Conservation (phyloP, 257 asterid species). For the Solanum sitiens region DNA sequence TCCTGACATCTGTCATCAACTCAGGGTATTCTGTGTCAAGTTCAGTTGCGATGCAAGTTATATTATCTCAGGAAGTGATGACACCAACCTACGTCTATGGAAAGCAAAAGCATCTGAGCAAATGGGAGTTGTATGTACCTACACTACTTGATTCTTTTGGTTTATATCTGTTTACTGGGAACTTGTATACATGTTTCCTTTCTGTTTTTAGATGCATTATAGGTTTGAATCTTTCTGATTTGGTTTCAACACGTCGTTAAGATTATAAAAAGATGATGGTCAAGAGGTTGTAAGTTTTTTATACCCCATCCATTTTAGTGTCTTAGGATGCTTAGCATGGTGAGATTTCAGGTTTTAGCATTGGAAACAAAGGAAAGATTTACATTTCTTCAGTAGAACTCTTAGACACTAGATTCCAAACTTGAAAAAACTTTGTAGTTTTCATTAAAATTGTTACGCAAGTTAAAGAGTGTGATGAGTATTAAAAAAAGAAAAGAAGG, state of each 20-base stretch:
- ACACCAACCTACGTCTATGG: constrained; percentile 93
- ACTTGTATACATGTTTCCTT: background rate
- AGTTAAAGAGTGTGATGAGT: background rate
- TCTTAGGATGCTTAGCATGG: background rate
- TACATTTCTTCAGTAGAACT: background rate
- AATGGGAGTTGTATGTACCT: constrained; percentile 75
- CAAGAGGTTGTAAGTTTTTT: background rate
- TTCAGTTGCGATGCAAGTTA: constrained; percentile 83
- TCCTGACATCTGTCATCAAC: constrained; percentile 13
- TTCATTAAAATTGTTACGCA: background rate
- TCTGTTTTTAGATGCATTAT: background rate
- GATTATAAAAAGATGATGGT: background rate
- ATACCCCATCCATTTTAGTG: background rate
- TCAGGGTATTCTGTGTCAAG: constrained; percentile 92
- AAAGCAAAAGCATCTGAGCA: constrained; percentile 97
- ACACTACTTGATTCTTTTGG: background rate
- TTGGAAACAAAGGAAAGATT: background rate
- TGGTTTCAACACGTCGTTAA: background rate
- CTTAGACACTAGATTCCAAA: background rate
- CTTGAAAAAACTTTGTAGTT: background rate
- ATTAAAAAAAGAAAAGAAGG: background rate
- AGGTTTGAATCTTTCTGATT: background rate
- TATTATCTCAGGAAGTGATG: constrained; percentile 90
- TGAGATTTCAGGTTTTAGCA: background rate
- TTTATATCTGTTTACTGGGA: background rate